Evolutionary conservation across 2,329 filamentous ascomycete genomes (phyloP), one percentile per base, ranked within the genome.

Genomic region (Dendryphion nanum): DNA sequence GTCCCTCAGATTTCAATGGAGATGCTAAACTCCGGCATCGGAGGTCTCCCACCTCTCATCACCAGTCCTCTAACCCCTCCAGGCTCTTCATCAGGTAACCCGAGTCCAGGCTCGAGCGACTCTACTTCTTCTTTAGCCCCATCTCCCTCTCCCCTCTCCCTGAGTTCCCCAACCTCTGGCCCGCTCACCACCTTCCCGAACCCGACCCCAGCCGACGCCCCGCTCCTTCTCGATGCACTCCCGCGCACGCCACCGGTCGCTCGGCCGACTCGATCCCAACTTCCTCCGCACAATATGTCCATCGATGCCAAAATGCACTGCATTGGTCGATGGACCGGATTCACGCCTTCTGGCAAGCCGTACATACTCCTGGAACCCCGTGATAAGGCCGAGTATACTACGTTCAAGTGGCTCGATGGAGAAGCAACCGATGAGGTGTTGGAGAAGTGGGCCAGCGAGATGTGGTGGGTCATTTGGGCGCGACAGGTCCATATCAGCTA

Each of bases 301-400:
- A 13, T 32, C 10, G 18, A 49, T 8, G 48, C 55, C 3, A 54
- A 51, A 21, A 44, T 61, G 2, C n/a, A 44, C 20, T 57, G 56
- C 30, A 41, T 59, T 24, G 47, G 50, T 3, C 55, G 56, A 41
- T 60, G 55, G 56, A 60, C 57, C 3, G 32, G 20, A 5, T 58
- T 61, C 48, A 21, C 24, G 39, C 0, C 12, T 19, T 1, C 53
- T 2, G 45, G 54, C 1, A 13, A 19, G 0, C 53, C 45, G 1
- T 50, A 41, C 18, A 42, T 59, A 2, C 30, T 40, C 16, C 12
- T 26, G 13, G 30, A 38, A 4, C 48, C 55, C 4, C 49, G 48
- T 18, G 43, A 50, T n/a, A 57, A 53, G 33, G n/a, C n/a, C n/a
- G n/a, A n/a, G n/a, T n/a, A n/a, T n/a, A n/a, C n/a, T n/a, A 41